Percentiles rank a stretch among this genome's conserved stretches.
These are phyloP conservation scores for Wickerhamiella siamensis DNA, from an alignment of 805 yeast species.

Conservation along the genomic window DNA sequence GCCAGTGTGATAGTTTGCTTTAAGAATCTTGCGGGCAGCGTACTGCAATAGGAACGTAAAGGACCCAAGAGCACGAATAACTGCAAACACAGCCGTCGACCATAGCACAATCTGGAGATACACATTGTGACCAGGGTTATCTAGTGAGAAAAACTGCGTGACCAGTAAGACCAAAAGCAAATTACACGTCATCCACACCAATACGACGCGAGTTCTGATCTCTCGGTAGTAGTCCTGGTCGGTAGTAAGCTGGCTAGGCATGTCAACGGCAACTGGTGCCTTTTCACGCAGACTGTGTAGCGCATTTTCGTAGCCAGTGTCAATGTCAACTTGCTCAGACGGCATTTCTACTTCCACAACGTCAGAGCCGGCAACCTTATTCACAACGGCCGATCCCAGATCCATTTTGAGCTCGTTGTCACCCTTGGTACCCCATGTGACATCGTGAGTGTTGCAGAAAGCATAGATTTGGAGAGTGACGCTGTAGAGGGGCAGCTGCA, in stretches of 20 bases:
- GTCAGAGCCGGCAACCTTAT: slow-evolving; percentile 70
- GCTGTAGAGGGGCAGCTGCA: slow-evolving; percentile 81
- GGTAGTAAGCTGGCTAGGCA: slow-evolving; percentile 26
- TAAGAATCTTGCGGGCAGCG: slow-evolving; percentile 16
- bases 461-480: slow-evolving; percentile 92
- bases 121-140: slow-evolving; percentile 49
- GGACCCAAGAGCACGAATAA: slow-evolving; percentile 75
- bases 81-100: slow-evolving; percentile 79
- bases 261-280: slow-evolving; percentile 40
- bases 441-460: slow-evolving; percentile 95
- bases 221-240: slow-evolving; percentile 84
- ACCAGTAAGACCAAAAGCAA: slow-evolving; percentile 73
- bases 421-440: slow-evolving; percentile 98
- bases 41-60: slow-evolving; percentile 44
- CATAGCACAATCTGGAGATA: slow-evolving; percentile 77
- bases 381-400: slow-evolving; percentile 68
- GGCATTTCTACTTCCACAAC: slow-evolving; percentile 69
- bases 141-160: slow-evolving; percentile 64
- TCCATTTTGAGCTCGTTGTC: slow-evolving; percentile 60
- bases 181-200: slow-evolving; percentile 82
- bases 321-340: slow-evolving; percentile 58
- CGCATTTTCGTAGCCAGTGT: slow-evolving; percentile 65
- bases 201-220: slow-evolving; percentile 88
- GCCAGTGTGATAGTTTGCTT: slow-evolving; percentile 16
- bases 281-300: slow-evolving; percentile 58